Percentiles rank a stretch among this genome's conserved stretches.
Evolutionary conservation across 148 eudicot genomes (phyloP).

Genomic region (Polygonum maritimum): DNA sequence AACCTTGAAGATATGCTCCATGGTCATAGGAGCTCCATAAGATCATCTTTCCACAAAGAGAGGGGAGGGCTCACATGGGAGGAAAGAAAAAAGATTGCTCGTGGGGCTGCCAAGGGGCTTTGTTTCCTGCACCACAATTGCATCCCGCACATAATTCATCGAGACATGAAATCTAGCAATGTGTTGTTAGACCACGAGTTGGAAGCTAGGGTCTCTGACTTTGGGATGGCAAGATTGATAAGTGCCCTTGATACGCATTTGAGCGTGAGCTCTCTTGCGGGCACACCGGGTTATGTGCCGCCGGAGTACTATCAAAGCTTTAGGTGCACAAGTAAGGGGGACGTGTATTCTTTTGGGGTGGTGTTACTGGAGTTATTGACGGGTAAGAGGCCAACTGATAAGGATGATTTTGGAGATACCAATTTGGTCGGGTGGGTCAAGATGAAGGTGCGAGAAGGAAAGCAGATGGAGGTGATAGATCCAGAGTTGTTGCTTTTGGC

Average conservation of each 20-base stretch:
- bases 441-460: conserved; percentile 84
- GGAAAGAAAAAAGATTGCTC: conserved; percentile 78
- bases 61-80: conserved; percentile 62
- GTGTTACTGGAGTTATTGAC: conserved; percentile 72
- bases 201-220: conserved; percentile 89
- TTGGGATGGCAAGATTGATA: conserved; percentile 95
- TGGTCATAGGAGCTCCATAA: conserved; percentile 16
- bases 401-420: conserved; percentile 93
- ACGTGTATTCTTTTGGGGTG: conserved; percentile 87
- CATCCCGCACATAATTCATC: conserved; percentile 91
- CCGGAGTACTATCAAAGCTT: conserved; percentile 99
- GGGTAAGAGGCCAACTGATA: conserved; percentile 85
- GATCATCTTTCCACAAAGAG: conserved; percentile 15
- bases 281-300: conserved; percentile 96
- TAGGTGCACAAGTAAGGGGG: conserved; percentile 90
- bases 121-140: conserved; percentile 97
- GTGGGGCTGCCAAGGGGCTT: conserved; percentile 90
- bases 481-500: conserved; percentile 35
- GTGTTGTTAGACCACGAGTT: conserved; percentile 68
- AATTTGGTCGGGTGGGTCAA: conserved; percentile 98
- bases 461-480: conserved; percentile 84
- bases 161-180: conserved; percentile 97
- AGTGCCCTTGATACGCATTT: conserved; percentile 92
- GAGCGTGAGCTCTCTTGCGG: conserved; percentile 93
- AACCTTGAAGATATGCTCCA: conserved; percentile 96